These are phyloP conservation scores for Umbelopsis sp. DNA, from an alignment of 371 early-diverging fungal genomes.

Conservation along the genomic window DNA sequence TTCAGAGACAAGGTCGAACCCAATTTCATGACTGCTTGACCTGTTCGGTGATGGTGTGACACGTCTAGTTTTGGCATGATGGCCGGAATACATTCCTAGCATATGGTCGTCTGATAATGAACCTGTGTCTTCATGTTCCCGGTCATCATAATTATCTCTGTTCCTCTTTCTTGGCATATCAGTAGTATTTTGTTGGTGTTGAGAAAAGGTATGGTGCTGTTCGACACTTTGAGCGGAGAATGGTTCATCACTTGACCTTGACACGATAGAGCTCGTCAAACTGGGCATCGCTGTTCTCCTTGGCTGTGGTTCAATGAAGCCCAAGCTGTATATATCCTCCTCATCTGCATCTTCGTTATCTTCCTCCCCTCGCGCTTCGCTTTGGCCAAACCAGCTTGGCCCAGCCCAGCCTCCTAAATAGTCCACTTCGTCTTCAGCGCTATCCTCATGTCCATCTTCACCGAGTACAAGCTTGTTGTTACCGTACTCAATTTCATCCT, in stretches of 20 bases:
- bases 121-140: not conserved
- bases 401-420: not conserved
- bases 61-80: not conserved
- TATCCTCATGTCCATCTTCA: not conserved
- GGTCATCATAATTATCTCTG: not conserved
- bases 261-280: not conserved
- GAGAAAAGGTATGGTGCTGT: not conserved
- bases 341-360: not conserved
- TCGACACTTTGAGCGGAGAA: not conserved
- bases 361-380: not conserved
- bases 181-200: not conserved
- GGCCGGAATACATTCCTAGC: not conserved
- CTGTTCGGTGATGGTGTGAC: not conserved
- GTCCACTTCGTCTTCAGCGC: not conserved
- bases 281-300: not conserved
- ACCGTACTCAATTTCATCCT: constrained; percentile 12
- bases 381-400: not conserved
- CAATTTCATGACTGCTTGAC: not conserved
- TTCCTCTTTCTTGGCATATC: not conserved
- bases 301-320: not conserved
- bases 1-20: not conserved
- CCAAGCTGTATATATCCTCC: constrained; percentile 7
- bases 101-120: not conserved
- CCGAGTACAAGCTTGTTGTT: not conserved
- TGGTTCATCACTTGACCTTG: not conserved